Evolutionary conservation across 257 asterid genomes (phyloP), one percentile per base, ranked within the genome.

Genomic region (Anisodus tanguticus): DNA sequence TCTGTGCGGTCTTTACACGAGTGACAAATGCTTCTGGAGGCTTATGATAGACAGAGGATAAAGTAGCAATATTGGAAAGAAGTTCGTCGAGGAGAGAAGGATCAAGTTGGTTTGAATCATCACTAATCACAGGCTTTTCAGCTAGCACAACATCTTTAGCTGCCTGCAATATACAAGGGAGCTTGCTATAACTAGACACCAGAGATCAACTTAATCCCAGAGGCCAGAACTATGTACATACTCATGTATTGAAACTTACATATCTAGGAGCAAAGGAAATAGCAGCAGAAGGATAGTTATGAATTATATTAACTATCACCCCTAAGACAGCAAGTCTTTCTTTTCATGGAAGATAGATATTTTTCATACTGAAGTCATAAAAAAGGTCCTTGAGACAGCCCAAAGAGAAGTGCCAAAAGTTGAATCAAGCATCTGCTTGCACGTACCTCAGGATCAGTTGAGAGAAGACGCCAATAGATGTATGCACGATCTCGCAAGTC

Each of bases 401-500:
- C 26, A 53, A 53, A 31, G 47, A 77, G 57, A 84, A 85, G 49
- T 53, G 67, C 68, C 37, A 69, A 45, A 19, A 57, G 37, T 41
- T 72, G 86, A 81, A 71, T 67, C 31, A 26, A 53, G 15, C 81
- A 77, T 77, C 51, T 76, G 64, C 26, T 83, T 63, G 89, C 92
- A 58, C 26, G 8, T 86, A 97, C 99, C 98, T 97, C 99, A 8
- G 99, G 99, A 86, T 97, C 99, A 67, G 99, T 94, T 80, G 99
- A 97, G 66, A 97, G 97, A 86, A 97, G 98, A 68, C 99, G 98
- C 99, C 99, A 97, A 87, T 97, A 97, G 86, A 97, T 97, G 87
- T 97, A 97, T 55, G 99, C 99, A 84, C 99, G 98, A 88, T 97
- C 99, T 83, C 99, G 90, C 89, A 97, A 92, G 91, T 97, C 99